Evolutionary conservation across 192 early-diverging fungal species (phyloP).

Genomic region (Coemansia sp.): DNA sequence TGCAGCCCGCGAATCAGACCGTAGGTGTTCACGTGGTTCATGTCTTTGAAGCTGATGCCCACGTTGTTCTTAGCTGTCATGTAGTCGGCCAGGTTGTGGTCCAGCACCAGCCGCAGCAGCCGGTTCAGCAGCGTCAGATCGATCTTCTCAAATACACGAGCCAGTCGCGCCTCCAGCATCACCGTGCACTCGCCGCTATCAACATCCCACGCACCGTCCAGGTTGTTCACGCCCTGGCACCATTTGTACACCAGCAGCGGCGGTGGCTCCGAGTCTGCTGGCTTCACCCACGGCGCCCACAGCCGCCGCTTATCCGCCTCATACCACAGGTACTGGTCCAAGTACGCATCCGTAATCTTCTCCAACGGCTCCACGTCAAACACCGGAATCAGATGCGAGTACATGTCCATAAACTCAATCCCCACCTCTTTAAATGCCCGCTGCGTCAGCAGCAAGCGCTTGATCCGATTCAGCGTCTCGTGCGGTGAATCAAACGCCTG

Average conservation of each 20-base stretch:
- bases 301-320: constrained; percentile 96
- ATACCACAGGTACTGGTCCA: constrained; percentile 99
- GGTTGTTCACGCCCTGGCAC: constrained; percentile 98
- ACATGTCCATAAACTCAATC: constrained; percentile 99
- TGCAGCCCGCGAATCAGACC: constrained; percentile 97
- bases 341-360: constrained; percentile 98
- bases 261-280: constrained; percentile 93
- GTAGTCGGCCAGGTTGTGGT: constrained; percentile 99
- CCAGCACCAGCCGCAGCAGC: constrained; percentile 90
- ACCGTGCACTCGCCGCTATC: constrained; percentile 89
- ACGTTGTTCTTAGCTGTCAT: constrained; percentile 99
- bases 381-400: constrained; percentile 94
- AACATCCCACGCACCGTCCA: constrained; percentile 94
- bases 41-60: constrained; percentile 96
- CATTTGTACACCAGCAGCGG: constrained; percentile 97
- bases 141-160: constrained; percentile 94
- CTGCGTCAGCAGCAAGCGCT: constrained; percentile 93
- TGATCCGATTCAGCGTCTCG: constrained; percentile 72
- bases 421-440: constrained; percentile 99
- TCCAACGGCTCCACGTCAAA: constrained; percentile 99
- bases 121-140: constrained; percentile 95
- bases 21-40: constrained; percentile 98
- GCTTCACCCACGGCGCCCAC: constrained; percentile 99
- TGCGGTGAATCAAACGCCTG: constrained; percentile 98
- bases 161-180: constrained; percentile 92